These are phyloP conservation scores for Tetragonia tetragonoides DNA, from an alignment of 148 eudicot genomes.

Conservation along the genomic window DNA sequence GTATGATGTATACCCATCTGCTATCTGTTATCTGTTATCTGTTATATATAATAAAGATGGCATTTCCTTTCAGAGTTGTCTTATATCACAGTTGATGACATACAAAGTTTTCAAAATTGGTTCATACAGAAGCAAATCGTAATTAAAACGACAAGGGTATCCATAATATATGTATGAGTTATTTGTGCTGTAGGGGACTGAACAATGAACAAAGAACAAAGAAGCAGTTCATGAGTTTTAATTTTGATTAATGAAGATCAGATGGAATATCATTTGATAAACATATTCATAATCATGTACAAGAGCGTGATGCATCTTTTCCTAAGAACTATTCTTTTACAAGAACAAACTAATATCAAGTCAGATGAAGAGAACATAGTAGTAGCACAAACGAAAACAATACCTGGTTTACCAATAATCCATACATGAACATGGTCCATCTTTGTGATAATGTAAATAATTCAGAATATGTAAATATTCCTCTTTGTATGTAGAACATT, in stretches of 20 bases:
- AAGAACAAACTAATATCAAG: not conserved
- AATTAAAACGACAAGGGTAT: too few relatives aligned
- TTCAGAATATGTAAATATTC: too few relatives aligned
- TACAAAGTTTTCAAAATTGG: not conserved
- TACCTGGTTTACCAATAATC: conserved; percentile 41
- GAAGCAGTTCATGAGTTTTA: not conserved
- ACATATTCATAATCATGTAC: not conserved
- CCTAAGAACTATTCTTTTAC: not conserved
- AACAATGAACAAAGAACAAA: too few relatives aligned
- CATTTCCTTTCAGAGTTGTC: not conserved
- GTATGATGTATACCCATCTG: conserved; percentile 8
- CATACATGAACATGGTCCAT: conserved; percentile 50
- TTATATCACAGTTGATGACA: not conserved
- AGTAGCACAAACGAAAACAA: not conserved
- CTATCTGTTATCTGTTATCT: not conserved
- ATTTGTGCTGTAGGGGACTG: too few relatives aligned
- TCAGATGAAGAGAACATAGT: not conserved
- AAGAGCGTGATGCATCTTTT: not conserved
- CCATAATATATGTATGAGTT: too few relatives aligned
- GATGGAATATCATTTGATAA: not conserved
- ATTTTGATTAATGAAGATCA: not conserved
- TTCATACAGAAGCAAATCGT: not conserved
- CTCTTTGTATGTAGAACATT: too few relatives aligned
- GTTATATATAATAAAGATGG: conserved; percentile 22
- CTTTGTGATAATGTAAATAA: too few relatives aligned